Base-by-base conservation (phyloP, 2,329 filamentous ascomycete genomes). In the Orbilia brochopaga region DNA sequence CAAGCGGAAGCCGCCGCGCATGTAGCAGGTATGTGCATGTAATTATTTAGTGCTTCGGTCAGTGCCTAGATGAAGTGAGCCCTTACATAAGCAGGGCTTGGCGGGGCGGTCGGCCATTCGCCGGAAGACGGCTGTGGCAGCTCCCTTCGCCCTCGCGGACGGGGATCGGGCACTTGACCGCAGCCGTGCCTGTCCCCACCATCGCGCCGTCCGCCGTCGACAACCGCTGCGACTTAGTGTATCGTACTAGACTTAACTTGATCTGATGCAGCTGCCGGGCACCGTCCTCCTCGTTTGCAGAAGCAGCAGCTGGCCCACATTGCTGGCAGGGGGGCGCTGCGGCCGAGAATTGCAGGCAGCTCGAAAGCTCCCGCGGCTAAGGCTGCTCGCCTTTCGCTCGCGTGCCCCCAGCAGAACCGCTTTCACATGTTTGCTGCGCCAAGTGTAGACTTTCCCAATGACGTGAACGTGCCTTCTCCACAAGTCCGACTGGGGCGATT, bases 351-450 rank as follows among this genome's bases (percentile, higher is more conserved):
- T 32, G 37, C 37, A 42, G 37, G 37, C 13, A 32, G 50, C 57
- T 55, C 54, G 50, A 67, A 50, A 57, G 57, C 30, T 62, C 51
- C 64, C 64, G 64, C 64, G 64, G 64, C 64, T 69, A 69, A 57
- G 50, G 52, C 37, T 42, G 37, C 37, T 42, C 37, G 64, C 64
- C 64, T 37, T 40, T 44, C 48, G 23, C 58, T 62, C 58, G 57
- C 58, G 51, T 52, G 57, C 46, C 32, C 40, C 37, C 32, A 53
- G 42, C 7, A 13, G 32, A 42, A 57, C 44, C 27, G 21, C 30
- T 57, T 65, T 70, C 66, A 70, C 66, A 70, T 70, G 65, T 52
- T 51, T 32, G 62, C 24, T 57, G 57, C 19, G 17, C 13, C 23
- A 51, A 53, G 59, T 37, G 52, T 30, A 32, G 27, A 32, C 3